Percentiles rank a stretch among this genome's conserved stretches.
Conservation (phyloP, 306 rosid genomes). For the Pterocarpus macrocarpus region DNA sequence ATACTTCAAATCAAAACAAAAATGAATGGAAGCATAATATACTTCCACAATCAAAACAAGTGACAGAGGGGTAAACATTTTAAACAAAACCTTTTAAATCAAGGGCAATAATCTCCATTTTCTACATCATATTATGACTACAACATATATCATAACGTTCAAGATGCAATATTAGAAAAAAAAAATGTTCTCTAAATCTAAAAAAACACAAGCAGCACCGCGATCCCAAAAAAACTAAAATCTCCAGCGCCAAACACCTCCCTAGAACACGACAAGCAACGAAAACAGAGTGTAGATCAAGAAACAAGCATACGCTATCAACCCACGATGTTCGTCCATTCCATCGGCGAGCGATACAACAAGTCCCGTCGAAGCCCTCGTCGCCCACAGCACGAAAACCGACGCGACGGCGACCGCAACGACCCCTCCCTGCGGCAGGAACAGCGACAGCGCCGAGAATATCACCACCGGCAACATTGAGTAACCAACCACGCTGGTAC, state of each 20-base stretch:
- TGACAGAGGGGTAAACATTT: background rate
- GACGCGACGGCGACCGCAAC: conserved; percentile 66
- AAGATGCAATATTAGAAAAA: conserved; percentile 11
- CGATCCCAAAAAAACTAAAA: conserved; percentile 28
- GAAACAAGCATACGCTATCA: conserved; percentile 93
- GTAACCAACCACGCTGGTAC: conserved; percentile 94
- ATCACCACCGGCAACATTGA: conserved; percentile 88
- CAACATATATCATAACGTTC: conserved; percentile 37
- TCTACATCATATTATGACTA: conserved; percentile 49
- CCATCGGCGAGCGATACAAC: conserved; percentile 88
- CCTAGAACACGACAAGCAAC: conserved; percentile 85
- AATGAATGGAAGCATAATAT: background rate
- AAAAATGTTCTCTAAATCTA: conserved; percentile 35
- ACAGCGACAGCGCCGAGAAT: conserved; percentile 77
- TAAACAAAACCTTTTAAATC: conserved; percentile 35
- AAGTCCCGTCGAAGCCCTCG: conserved; percentile 82
- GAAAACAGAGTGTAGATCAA: conserved; percentile 96
- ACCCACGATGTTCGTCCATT: conserved; percentile 89
- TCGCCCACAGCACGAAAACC: conserved; percentile 87
- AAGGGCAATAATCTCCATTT: conserved; percentile 47
- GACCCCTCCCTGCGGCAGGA: conserved; percentile 72
- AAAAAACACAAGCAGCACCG: conserved; percentile 44
- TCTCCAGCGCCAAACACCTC: conserved; percentile 30
- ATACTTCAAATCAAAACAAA: background rate
- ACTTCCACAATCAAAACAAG: conserved; percentile 3